A percentile compares a stretch with the other conserved stretches of the same genome.
Evolutionary conservation across 306 rosid species (phyloP).

Genomic region (Cotoneaster glaucophyllus): DNA sequence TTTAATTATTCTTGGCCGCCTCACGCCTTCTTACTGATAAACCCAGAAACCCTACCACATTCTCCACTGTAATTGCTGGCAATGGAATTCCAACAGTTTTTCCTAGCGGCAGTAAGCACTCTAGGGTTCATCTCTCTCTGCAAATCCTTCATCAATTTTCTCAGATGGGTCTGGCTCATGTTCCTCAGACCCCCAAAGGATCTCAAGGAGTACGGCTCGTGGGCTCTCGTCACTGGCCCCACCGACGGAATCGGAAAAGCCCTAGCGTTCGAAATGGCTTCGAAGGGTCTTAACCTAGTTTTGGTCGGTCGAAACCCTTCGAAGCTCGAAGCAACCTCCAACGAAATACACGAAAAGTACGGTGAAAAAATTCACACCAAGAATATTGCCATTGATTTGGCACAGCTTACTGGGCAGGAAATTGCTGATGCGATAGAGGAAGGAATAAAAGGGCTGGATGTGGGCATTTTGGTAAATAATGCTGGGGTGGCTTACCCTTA

Average conservation of each 20-base stretch:
- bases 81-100: slow-evolving; percentile 1
- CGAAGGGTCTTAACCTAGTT: slow-evolving; percentile 40
- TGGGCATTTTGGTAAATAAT: slow-evolving; percentile 37
- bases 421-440: slow-evolving; percentile 11
- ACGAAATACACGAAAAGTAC: slow-evolving; percentile 12
- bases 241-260: slow-evolving; percentile 75
- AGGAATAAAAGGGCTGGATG: slow-evolving; percentile 9
- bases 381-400: slow-evolving; percentile 34
- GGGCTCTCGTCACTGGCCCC: slow-evolving; percentile 72
- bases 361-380: slow-evolving; percentile 2
- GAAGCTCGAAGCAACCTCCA: slow-evolving; percentile 27
- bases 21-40: background rate
- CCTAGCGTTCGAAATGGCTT: slow-evolving; percentile 52
- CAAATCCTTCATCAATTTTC: slow-evolving; percentile 15
- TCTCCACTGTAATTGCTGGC: background rate
- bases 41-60: background rate
- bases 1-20: no score
- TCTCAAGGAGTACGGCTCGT: slow-evolving; percentile 63
- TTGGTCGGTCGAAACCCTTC: slow-evolving; percentile 21
- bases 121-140: slow-evolving; percentile 35
- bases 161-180: slow-evolving; percentile 49
- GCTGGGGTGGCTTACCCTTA: slow-evolving; percentile 39
- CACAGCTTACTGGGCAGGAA: slow-evolving; percentile 11
- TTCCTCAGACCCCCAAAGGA: slow-evolving; percentile 59
- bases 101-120: background rate